Conservation (phyloP, 1,139 yeast species). For the Pichia sp. region DNA sequence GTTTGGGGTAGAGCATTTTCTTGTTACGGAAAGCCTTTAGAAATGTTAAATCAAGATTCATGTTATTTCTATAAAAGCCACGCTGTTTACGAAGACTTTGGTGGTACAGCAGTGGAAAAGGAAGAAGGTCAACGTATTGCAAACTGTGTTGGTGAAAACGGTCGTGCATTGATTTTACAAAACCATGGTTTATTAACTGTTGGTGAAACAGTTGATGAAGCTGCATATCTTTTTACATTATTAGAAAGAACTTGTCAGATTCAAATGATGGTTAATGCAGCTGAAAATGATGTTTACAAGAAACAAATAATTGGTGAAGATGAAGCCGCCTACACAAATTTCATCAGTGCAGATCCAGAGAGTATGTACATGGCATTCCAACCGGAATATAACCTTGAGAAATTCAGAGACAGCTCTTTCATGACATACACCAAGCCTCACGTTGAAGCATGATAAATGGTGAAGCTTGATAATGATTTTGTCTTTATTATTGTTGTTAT, state of each 20-base stretch:
- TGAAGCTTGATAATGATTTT: no score
- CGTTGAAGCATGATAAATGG: no score
- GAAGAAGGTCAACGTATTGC: constrained; percentile 72
- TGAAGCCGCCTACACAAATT: constrained; percentile 64
- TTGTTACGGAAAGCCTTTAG: constrained; percentile 67
- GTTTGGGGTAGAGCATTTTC: constrained; percentile 74
- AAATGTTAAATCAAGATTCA: constrained; percentile 80
- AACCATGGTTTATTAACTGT: constrained; percentile 84
- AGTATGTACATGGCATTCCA: constrained; percentile 41
- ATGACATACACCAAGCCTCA: constrained; percentile 6
- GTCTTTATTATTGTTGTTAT: no score
- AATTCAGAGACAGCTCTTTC: constrained; percentile 17
- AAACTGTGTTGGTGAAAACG: constrained; percentile 59
- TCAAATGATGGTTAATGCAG: constrained; percentile 66
- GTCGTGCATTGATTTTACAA: constrained; percentile 59
- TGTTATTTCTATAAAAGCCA: constrained; percentile 68
- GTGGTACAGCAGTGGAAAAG: constrained; percentile 76
- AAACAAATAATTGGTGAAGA: constrained; percentile 46
- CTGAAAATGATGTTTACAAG: constrained; percentile 31
- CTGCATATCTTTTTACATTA: constrained; percentile 46
- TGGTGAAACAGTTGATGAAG: constrained; percentile 79
- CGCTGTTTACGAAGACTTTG: constrained; percentile 65
- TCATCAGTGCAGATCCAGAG: constrained; percentile 58
- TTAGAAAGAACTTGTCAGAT: constrained; percentile 70
- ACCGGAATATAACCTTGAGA: constrained; percentile 16